Base-by-base conservation (phyloP, 768 basidiomycete species). In the Serendipita vermifera region DNA sequence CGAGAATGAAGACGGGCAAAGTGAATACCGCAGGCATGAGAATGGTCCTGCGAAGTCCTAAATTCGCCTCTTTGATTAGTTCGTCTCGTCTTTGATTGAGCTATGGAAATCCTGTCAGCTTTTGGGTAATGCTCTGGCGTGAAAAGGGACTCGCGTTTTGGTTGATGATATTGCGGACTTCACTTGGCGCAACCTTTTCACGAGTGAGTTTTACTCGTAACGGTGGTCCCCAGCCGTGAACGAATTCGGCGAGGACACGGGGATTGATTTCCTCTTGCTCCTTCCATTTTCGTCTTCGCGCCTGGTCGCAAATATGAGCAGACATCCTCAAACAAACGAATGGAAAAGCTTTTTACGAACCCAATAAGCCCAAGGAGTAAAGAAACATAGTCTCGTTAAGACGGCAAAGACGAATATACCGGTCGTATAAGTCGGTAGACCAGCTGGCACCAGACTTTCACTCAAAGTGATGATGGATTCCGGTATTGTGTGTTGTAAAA, bases 321-420 rank as follows among this genome's bases (percentile, higher is more conserved):
- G 33, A 31, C 11, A 39, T 27, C 51, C 5, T 54, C 35, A 14
- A 43, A 32, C 27, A 36, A 38, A 53, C 33, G 17, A 17, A 7
- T 27, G 29, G 17, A 38, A 26, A 32, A 33, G 55, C 13, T 13
- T 33, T 40, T 33, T 15, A 65, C 78, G 58, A 60, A 87, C 87
- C 87, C 87, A 89, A 73, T 87, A 65, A 62, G 84, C 78, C 57
- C 84, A 71, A 31, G 87, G 87, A 11, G 85, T 73, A 3, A 85
- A 77, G 56, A 76, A 60, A 1, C 72, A 72, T 27, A 82, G 69
- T 62, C 87, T 80, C 36, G 78, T 73, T 13, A 75, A 64, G 35
- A 85, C 64, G 2, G 87, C 82, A 56, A 80, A 73, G 2, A 87
- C 64, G 54, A 89, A 81, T 58, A 90, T 87, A 2, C 85, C 81